Evolutionary conservation across 805 yeast genomes (phyloP), one percentile per base, ranked within the genome.

Genomic region (Candida andamanensis): DNA sequence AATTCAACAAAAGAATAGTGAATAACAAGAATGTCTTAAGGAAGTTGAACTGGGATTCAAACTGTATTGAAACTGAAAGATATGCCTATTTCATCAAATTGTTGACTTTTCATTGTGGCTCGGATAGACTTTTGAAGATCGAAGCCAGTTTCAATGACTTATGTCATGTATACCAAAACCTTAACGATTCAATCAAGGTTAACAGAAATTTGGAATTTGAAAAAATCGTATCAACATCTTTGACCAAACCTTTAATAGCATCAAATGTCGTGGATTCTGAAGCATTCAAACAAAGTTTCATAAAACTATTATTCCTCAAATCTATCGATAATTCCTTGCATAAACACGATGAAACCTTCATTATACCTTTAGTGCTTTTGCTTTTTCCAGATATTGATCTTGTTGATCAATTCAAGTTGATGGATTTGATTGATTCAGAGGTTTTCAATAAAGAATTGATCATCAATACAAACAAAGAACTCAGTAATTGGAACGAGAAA

Each of bases 341-440:
- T 22, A 60, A 56, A 32, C 67, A 60, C 34, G 71, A 66, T 35
- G 68, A 62, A 35, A 43, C 45, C 2, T 62, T 66, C 29, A 45
- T 64, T 30, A 60, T 66, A 9, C 72, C 72, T 6, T 29, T 56
- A 8, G 44, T 60, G 10, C 44, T 65, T 22, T 32, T 60, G 5
- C 26, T 58, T 15, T 63, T 63, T 36, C 55, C 51, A 14, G 32
- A 34, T 15, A 46, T 50, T 19, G 24, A 58, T 1, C 26, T 58
- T 6, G 26, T 40, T 8, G 55, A 57, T 16, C 48, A 60, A 12
- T 63, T 43, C 35, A 27, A 49, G 14, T 39, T 66, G 34, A 34
- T 59, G 2, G 67, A 62, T 34, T 45, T 62, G 38, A 45, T 62
- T 17, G 59, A 62, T 33, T 40, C 37, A n/a, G 47, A 56, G 26